phyloP scores from a whole-genome alignment of 2,329 filamentous ascomycete species.

The Hansfordia pulvinata region DNA sequence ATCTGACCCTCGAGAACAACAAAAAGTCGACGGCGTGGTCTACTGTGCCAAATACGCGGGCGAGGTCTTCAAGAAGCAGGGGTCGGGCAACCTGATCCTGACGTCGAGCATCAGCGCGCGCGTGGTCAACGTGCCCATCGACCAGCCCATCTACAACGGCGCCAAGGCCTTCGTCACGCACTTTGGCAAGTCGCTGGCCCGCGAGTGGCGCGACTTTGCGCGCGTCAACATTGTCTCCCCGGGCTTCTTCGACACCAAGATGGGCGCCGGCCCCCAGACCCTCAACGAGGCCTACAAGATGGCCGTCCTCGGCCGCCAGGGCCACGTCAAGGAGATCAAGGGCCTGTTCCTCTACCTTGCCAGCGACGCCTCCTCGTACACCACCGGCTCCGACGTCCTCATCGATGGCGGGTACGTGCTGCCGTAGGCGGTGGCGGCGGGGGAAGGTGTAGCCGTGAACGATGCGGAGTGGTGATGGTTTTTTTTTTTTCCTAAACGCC shows the following conservation, averaged over 20 bases:
- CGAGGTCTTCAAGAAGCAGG: slow-evolving; percentile 26
- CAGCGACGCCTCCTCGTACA: slow-evolving; percentile 35
- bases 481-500: no score
- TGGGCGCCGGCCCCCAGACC: slow-evolving; percentile 28
- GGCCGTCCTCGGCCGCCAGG: slow-evolving; percentile 39
- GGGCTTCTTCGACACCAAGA: slow-evolving; percentile 41
- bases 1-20: slow-evolving; percentile 9
- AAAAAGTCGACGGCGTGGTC: slow-evolving; percentile 29
- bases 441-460: no score
- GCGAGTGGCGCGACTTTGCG: slow-evolving; percentile 43
- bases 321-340: slow-evolving; percentile 53
- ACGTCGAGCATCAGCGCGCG: slow-evolving; percentile 29
- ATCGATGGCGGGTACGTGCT: slow-evolving; percentile 24
- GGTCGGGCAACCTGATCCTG: slow-evolving; percentile 35
- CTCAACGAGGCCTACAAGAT: slow-evolving; percentile 34
- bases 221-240: slow-evolving; percentile 41
- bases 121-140: slow-evolving; percentile 35
- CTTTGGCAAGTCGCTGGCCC: slow-evolving; percentile 38
- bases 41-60: slow-evolving; percentile 28
- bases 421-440: no score
- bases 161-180: slow-evolving; percentile 42
- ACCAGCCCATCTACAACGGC: slow-evolving; percentile 42
- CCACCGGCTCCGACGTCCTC: slow-evolving; percentile 32
- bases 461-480: no score
- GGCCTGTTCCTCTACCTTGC: slow-evolving; percentile 39